These are phyloP conservation scores for Quambalaria eucalypti DNA, from an alignment of 1,284 basidiomycete species.

Conservation along the genomic window DNA sequence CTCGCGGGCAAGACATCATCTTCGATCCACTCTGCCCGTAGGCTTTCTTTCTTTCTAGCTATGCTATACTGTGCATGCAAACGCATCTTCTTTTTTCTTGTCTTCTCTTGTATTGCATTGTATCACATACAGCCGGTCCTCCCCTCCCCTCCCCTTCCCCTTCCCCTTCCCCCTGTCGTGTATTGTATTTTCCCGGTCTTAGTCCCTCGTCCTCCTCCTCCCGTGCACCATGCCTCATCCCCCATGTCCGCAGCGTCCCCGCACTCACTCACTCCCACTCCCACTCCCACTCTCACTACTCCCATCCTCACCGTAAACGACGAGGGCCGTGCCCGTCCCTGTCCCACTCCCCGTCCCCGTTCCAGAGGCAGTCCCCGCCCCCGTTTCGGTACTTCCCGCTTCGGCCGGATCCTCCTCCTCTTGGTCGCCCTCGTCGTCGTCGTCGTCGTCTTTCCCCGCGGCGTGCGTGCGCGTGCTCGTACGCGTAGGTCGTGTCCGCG, in stretches of 20 bases:
- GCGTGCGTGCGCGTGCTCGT: neutral
- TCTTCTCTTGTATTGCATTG: neutral
- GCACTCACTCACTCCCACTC: neutral
- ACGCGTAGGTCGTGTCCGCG: neutral
- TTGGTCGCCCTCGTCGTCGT: neutral
- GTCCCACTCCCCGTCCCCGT: too few relatives aligned
- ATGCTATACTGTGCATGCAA: neutral
- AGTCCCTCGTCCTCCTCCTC: neutral
- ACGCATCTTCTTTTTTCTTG: neutral
- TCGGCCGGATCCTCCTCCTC: neutral
- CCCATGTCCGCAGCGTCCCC: neutral
- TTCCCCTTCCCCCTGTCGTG: too few relatives aligned
- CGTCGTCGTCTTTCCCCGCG: neutral
- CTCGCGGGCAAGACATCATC: too few relatives aligned
- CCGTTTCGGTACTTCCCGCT: neutral
- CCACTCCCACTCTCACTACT: constrained; percentile 1
- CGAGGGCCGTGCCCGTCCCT: constrained; percentile 34
- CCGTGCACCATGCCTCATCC: neutral
- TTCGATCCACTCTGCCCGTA: neutral
- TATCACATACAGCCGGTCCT: too few relatives aligned
- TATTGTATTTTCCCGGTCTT: too few relatives aligned
- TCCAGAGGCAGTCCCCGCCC: constrained; percentile 2
- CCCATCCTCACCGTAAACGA: constrained; percentile 40
- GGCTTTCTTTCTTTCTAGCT: neutral
- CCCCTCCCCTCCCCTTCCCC: too few relatives aligned